Percentiles rank a stretch among this genome's conserved stretches.
These are phyloP conservation scores for Tulasnella sp. DNA, from an alignment of 768 basidiomycete species.

Conservation along the genomic window DNA sequence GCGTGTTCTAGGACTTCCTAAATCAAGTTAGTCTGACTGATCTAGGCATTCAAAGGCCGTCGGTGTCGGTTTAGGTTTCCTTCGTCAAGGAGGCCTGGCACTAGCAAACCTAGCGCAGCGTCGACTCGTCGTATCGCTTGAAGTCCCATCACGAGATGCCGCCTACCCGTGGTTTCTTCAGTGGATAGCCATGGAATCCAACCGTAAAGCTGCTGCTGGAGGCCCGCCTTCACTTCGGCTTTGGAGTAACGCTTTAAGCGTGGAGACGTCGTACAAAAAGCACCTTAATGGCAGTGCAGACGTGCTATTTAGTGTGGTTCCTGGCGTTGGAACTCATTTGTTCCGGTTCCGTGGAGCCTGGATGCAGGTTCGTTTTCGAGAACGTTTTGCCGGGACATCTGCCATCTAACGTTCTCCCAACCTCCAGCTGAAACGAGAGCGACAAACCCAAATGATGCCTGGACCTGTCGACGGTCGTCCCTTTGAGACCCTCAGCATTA, in stretches of 20 bases:
- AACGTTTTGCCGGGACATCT: neutral
- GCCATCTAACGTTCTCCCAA: neutral
- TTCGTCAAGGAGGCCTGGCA: constrained; percentile 61
- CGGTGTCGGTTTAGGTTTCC: constrained; percentile 69
- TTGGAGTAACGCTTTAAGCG: constrained; percentile 85
- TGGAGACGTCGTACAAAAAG: constrained; percentile 81
- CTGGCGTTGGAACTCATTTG: constrained; percentile 91
- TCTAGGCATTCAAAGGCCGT: constrained; percentile 54
- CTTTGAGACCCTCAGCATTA: constrained; percentile 96
- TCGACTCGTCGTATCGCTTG: constrained; percentile 86
- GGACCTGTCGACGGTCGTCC: constrained; percentile 85
- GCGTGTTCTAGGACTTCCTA: constrained; percentile 17
- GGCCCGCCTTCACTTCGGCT: constrained; percentile 39
- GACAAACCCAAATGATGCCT: constrained; percentile 82
- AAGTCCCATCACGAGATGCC: constrained; percentile 92
- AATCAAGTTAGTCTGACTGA: neutral
- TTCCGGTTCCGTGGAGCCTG: constrained; percentile 85
- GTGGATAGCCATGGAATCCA: constrained; percentile 70
- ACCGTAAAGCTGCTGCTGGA: constrained; percentile 27
- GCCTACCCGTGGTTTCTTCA: constrained; percentile 94
- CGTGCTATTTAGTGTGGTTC: constrained; percentile 86
- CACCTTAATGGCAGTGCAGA: constrained; percentile 88
- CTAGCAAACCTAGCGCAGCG: constrained; percentile 72
- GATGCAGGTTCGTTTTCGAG: constrained; percentile 69
- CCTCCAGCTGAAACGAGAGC: constrained; percentile 80